phyloP scores from a whole-genome alignment of 805 yeast genomes.

The Torulaspora maleeae region DNA sequence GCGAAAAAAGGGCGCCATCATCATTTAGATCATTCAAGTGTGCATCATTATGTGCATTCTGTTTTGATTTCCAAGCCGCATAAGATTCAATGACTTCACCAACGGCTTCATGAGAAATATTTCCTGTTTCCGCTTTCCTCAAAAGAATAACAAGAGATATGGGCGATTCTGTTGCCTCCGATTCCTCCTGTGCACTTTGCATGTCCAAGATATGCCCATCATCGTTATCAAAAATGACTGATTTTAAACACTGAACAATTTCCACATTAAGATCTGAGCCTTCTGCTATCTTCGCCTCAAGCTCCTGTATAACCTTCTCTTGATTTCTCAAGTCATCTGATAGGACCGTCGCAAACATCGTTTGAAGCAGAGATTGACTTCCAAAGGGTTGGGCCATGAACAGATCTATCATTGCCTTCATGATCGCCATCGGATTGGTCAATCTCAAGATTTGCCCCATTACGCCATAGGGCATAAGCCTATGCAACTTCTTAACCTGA shows the following conservation, averaged over 20 bases:
- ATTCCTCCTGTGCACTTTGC: constrained; percentile 32
- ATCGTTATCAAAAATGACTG: constrained; percentile 33
- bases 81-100: constrained; percentile 32
- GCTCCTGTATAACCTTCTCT: constrained; percentile 46
- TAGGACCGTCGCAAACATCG: constrained; percentile 64
- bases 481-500: constrained; percentile 67
- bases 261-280: constrained; percentile 22
- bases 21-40: constrained; percentile 22
- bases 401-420: constrained; percentile 73
- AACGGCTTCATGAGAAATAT: constrained; percentile 21
- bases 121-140: constrained; percentile 21
- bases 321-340: constrained; percentile 70
- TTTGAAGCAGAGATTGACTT: constrained; percentile 62
- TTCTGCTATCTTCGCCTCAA: constrained; percentile 40
- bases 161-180: constrained; percentile 31
- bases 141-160: constrained; percentile 24
- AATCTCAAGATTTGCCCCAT: constrained; percentile 71
- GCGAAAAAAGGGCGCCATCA: constrained; percentile 45
- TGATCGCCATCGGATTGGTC: constrained; percentile 83
- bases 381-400: constrained; percentile 78
- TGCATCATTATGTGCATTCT: constrained; percentile 16
- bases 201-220: constrained; percentile 28
- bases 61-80: constrained; percentile 26
- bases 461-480: constrained; percentile 72
- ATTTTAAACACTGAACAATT: constrained; percentile 31